phyloP scores from a whole-genome alignment of 179 eudicot genomes.

The Vitellaria paradoxa region DNA sequence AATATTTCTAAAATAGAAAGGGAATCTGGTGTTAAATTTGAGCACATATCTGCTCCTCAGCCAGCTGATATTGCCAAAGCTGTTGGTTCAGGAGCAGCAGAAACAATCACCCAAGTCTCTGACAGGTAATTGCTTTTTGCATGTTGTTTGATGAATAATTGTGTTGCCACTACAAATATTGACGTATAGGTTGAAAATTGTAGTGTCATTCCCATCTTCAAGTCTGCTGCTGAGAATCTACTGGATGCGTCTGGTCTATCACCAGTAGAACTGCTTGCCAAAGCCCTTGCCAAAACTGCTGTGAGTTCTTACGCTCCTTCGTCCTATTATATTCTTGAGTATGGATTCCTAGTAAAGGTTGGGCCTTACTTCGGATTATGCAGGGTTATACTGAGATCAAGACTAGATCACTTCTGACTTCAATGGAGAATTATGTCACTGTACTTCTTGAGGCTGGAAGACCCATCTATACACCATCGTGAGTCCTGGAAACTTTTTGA shows the following conservation, averaged over 20 bases:
- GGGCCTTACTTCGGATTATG: not conserved
- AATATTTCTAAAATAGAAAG: slow-evolving; percentile 56
- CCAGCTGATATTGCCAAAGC: slow-evolving; percentile 94
- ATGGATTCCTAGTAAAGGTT: not conserved
- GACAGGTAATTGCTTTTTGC: slow-evolving; percentile 52
- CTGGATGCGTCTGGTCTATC: slow-evolving; percentile 62
- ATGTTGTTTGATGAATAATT: not conserved
- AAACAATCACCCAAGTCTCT: slow-evolving; percentile 54
- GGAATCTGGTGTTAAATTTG: slow-evolving; percentile 93
- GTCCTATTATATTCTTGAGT: not conserved
- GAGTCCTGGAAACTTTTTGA: slow-evolving; percentile 27
- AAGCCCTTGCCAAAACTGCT: slow-evolving; percentile 89
- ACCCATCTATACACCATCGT: slow-evolving; percentile 73
- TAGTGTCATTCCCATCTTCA: slow-evolving; percentile 88
- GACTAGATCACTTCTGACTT: slow-evolving; percentile 76
- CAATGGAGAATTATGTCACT: slow-evolving; percentile 78
- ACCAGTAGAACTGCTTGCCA: slow-evolving; percentile 76
- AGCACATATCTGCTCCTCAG: slow-evolving; percentile 89
- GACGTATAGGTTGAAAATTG: slow-evolving; percentile 14
- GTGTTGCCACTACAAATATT: not conserved
- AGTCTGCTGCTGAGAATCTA: slow-evolving; percentile 85
- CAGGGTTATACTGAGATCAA: slow-evolving; percentile 91
- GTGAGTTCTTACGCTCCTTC: slow-evolving; percentile 38
- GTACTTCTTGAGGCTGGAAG: slow-evolving; percentile 72
- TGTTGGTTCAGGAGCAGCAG: slow-evolving; percentile 75